Evolutionary conservation across 768 basidiomycete species (phyloP).

Genomic region (Flagelloscypha sp.): DNA sequence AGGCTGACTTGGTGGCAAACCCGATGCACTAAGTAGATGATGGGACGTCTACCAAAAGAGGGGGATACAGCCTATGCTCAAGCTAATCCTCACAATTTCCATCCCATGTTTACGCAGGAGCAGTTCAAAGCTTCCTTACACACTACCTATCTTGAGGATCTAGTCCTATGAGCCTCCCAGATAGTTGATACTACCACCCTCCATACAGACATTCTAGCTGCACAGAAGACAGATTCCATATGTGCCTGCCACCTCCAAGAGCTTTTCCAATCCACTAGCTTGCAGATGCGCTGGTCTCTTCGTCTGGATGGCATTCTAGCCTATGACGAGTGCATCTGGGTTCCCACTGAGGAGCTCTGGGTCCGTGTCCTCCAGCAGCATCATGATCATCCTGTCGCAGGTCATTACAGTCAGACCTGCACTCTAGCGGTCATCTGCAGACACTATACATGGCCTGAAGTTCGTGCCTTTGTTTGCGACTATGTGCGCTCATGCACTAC

Average conservation of each 20-base stretch:
- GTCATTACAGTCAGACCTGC: constrained; percentile 19
- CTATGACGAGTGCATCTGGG: constrained; percentile 9
- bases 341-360: constrained; percentile 12
- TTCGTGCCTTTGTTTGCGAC: constrained; percentile 6
- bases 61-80: constrained; percentile 9
- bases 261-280: too few relatives aligned
- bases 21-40: constrained; percentile 12
- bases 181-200: constrained; percentile 12
- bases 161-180: constrained; percentile 6
- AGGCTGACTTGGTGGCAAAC: constrained; percentile 11
- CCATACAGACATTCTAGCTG: constrained; percentile 1
- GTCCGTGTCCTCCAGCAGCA: constrained; percentile 9
- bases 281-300: too few relatives aligned
- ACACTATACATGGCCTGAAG: too few relatives aligned
- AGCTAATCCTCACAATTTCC: too few relatives aligned
- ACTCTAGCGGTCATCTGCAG: constrained; percentile 14
- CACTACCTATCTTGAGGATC: neutral
- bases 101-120: too few relatives aligned
- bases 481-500: constrained; percentile 16
- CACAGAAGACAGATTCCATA: too few relatives aligned
- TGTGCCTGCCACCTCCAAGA: too few relatives aligned
- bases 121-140: constrained; percentile 5
- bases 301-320: too few relatives aligned
- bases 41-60: constrained; percentile 11
- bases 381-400: constrained; percentile 17